phyloP scores from a whole-genome alignment of 441 rosid genomes.

The Aleurites moluccanus region DNA sequence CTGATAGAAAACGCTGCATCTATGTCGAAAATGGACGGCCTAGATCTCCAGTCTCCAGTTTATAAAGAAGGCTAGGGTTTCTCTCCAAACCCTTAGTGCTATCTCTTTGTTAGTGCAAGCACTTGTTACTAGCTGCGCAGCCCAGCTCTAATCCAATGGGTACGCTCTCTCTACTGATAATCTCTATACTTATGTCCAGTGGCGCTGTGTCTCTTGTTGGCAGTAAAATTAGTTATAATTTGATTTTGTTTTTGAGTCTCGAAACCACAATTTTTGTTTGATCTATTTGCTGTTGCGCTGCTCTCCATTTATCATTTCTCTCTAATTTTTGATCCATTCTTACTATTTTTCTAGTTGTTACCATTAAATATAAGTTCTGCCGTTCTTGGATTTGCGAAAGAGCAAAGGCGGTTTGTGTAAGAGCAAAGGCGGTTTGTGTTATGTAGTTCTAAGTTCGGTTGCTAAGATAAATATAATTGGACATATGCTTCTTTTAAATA shows the following conservation, averaged over 20 bases:
- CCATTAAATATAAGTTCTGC: not conserved
- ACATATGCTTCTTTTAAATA: not conserved
- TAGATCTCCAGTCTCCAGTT: conserved; percentile 8
- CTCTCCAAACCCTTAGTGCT: not conserved
- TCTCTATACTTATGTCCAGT: not conserved
- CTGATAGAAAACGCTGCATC: not conserved
- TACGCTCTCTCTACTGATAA: conserved; percentile 12
- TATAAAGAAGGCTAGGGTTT: conserved; percentile 17
- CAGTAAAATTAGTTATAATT: not conserved
- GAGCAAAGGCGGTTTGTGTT: not conserved
- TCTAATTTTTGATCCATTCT: not conserved
- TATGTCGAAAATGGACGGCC: conserved; percentile 27
- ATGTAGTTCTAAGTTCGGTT: not conserved
- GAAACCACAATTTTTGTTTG: not conserved
- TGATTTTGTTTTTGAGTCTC: not conserved
- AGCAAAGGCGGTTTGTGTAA: not conserved
- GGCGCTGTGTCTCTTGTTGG: not conserved
- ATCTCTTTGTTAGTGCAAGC: conserved; percentile 15
- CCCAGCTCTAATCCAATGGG: conserved; percentile 40
- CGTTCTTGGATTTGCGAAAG: not conserved
- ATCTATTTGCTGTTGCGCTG: not conserved
- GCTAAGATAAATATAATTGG: not conserved
- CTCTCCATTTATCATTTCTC: not conserved
- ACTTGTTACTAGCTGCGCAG: conserved; percentile 20
- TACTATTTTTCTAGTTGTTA: not conserved